Evolutionary conservation across 2,329 filamentous ascomycete species (phyloP), one percentile per base, ranked within the genome.

Genomic region (Talaromyces sp.): DNA sequence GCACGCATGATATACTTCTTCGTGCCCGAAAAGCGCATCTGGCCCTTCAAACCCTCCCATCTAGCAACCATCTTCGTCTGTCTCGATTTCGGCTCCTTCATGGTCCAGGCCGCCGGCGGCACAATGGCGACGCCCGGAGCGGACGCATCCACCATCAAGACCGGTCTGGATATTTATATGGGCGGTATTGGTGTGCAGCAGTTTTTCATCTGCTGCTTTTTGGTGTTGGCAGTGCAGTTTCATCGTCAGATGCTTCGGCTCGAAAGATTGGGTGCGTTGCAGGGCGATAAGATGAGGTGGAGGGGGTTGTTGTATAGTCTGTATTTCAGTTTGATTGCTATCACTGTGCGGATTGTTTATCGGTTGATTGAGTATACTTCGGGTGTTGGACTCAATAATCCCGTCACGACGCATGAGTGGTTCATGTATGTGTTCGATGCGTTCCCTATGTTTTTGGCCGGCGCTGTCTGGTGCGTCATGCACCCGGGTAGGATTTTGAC

Each of bases 331-430:
- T 81, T 81, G 10, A 63, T 70, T 0, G 75, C 88, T 53, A 83
- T 88, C 65, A 74, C 83, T 6, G 72, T 78, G 1, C 82, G 86
- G 25, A 88, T 85, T 63, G 79, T 88, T 64, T 89, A 82, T 71
- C 82, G 86, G 7, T 79, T 85, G 0, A 79, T 86, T n/a, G 85
- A 89, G 73, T 88, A 85, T 75, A 87, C 86, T 68, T 79, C 78
- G 60, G 72, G 83, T 5, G n/a, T n/a, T 25, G 58, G 56, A 19
- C 40, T 56, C 11, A 56, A 61, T 17, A 81, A 59, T 19, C 54
- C 40, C 5, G n/a, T 90, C 63, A 80, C 89, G 7, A 89, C 89
- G 69, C 81, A 91, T 64, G 84, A 89, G 68, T 78, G 71, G 3
- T 89, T 85, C 71, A 79, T 82, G 29, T 84, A 83, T 63, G 73